Evolutionary conservation across 2,329 filamentous ascomycete genomes (phyloP).

Genomic region (Cylindrodendrum hubeiense): DNA sequence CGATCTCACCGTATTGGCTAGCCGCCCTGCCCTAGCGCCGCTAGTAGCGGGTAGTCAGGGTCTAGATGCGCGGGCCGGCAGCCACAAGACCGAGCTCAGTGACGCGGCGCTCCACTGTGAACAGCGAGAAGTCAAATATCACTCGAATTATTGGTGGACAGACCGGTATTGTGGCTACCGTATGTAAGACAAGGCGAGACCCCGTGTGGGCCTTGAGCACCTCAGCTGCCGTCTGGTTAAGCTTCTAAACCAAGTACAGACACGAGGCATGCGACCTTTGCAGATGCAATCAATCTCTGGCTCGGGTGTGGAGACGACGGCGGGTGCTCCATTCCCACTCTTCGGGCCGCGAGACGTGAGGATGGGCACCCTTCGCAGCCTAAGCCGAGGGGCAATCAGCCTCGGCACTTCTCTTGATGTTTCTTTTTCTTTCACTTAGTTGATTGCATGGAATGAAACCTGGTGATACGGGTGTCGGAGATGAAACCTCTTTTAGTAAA

Average conservation of each 20-base stretch:
- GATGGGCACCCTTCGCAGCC: neutral
- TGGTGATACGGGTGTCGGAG: too few relatives aligned
- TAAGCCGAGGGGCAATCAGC: neutral
- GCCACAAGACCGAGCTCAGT: slow-evolving; percentile 4
- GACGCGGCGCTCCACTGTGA: neutral
- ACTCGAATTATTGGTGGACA: slow-evolving; percentile 5
- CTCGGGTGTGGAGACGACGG: neutral
- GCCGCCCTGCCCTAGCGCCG: neutral
- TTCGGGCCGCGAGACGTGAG: neutral
- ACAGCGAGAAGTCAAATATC: neutral
- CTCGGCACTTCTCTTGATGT: too few relatives aligned
- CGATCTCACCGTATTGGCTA: neutral
- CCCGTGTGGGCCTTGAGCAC: neutral
- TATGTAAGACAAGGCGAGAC: neutral
- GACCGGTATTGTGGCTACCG: neutral
- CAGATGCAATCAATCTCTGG: neutral
- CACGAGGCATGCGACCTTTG: neutral
- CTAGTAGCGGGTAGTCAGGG: slow-evolving; percentile 1
- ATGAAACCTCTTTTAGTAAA: too few relatives aligned
- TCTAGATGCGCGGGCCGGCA: neutral
- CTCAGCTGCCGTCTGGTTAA: neutral
- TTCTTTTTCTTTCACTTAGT: too few relatives aligned
- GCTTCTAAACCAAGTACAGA: neutral
- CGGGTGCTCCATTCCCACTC: neutral
- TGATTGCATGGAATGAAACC: too few relatives aligned